Evolutionary conservation across 177 flowering plant species (phyloP).

Genomic region (Vitis hybrid): DNA sequence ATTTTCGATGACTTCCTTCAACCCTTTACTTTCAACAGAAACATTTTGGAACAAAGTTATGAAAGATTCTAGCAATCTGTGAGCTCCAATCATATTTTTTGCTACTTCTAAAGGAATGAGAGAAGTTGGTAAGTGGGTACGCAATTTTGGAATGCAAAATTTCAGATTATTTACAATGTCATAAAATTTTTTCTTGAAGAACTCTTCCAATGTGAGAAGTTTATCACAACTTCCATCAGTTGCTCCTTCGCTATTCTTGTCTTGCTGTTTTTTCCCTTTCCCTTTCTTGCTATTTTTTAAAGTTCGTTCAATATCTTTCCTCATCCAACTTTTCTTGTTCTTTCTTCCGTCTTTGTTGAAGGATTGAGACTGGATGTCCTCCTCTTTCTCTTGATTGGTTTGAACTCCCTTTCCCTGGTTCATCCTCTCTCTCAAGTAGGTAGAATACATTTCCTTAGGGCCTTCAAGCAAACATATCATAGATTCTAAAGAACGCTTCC

Average conservation of each 20-base stretch:
- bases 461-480: slow-evolving; percentile 32
- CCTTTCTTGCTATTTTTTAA: background rate
- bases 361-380: background rate
- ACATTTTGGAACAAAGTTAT: slow-evolving; percentile 2
- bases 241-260: background rate
- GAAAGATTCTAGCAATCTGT: slow-evolving; percentile 16
- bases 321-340: background rate
- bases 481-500: slow-evolving; percentile 17
- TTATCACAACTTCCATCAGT: background rate
- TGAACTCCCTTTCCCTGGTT: background rate
- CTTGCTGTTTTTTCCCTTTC: background rate
- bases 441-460: slow-evolving; percentile 12
- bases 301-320: background rate
- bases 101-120: slow-evolving; percentile 17
- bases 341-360: background rate
- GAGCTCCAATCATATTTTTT: slow-evolving; percentile 16
- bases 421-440: slow-evolving; percentile 9
- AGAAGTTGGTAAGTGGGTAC: slow-evolving; percentile 43
- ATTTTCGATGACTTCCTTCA: background rate
- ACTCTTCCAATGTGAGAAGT: slow-evolving; percentile 27
- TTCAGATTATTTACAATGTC: slow-evolving; percentile 1
- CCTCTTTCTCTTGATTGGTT: background rate
- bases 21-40: background rate
- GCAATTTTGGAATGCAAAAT: slow-evolving; percentile 21
- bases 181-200: slow-evolving; percentile 17